Evolutionary conservation across 371 early-diverging fungal genomes (phyloP).

Genomic region (Entomophthora muscae): DNA sequence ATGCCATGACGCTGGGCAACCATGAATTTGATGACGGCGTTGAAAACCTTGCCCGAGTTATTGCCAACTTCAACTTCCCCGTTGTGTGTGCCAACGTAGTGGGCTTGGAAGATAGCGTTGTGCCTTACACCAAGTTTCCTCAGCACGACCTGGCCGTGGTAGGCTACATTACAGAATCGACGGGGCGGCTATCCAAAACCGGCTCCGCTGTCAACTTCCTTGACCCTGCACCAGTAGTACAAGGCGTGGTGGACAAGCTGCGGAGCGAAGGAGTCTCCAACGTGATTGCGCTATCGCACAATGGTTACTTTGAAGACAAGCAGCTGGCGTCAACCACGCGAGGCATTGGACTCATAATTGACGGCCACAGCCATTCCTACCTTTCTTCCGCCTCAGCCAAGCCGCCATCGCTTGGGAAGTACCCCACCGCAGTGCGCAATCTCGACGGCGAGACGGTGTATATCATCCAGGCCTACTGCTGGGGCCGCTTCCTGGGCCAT

Average conservation of each 20-base stretch:
- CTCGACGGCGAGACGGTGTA: constrained; percentile 31
- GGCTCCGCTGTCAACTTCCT: constrained; percentile 20
- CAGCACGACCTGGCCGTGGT: constrained; percentile 37
- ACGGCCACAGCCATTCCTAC: constrained; percentile 53
- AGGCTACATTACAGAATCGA: constrained; percentile 42
- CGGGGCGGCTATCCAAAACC: constrained; percentile 32
- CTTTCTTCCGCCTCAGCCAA: constrained; percentile 16
- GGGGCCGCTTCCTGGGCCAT: constrained; percentile 48
- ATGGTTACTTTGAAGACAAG: constrained; percentile 41
- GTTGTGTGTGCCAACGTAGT: constrained; percentile 45
- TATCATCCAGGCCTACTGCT: constrained; percentile 30
- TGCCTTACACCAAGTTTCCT: constrained; percentile 42
- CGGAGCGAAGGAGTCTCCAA: constrained; percentile 34
- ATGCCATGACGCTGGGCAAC: constrained; percentile 42
- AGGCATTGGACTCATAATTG: constrained; percentile 42
- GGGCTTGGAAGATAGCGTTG: constrained; percentile 22
- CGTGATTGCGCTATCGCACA: constrained; percentile 43
- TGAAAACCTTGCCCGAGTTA: constrained; percentile 23
- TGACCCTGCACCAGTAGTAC: constrained; percentile 30
- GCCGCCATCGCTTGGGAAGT: constrained; percentile 23
- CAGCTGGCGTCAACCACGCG: constrained; percentile 29
- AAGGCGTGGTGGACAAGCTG: constrained; percentile 31
- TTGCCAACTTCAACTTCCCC: constrained; percentile 32
- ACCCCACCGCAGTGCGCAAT: constrained; percentile 35
- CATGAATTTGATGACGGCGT: constrained; percentile 52